Evolutionary conservation across 805 yeast species (phyloP).

Genomic region (Myxozyma lipomycoides): DNA sequence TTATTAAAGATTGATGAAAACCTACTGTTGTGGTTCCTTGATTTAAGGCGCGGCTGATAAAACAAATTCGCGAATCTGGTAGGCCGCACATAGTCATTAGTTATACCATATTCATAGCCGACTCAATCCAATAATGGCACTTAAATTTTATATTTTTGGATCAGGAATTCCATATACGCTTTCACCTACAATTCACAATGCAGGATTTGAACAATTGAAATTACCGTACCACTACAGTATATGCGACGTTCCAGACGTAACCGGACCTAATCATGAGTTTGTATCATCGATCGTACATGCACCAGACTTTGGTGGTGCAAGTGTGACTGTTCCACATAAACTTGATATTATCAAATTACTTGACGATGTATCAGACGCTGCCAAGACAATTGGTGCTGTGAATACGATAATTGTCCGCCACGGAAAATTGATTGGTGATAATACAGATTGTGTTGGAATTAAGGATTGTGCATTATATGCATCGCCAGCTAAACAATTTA

Average conservation of each 20-base stretch:
- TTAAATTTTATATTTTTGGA: slow-evolving; percentile 36
- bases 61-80: too few relatives aligned
- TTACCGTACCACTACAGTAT: slow-evolving; percentile 65
- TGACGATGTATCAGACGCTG: slow-evolving; percentile 68
- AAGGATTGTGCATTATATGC: slow-evolving; percentile 73
- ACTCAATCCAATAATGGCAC: too few relatives aligned
- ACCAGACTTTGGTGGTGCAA: slow-evolving; percentile 91
- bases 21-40: too few relatives aligned
- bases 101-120: too few relatives aligned
- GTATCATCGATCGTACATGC: slow-evolving; percentile 29
- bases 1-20: too few relatives aligned
- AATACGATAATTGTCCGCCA: slow-evolving; percentile 70
- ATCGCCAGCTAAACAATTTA: slow-evolving; percentile 76
- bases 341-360: slow-evolving; percentile 68
- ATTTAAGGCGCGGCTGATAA: too few relatives aligned
- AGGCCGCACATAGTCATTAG: too few relatives aligned
- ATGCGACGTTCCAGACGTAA: slow-evolving; percentile 14
- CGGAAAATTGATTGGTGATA: slow-evolving; percentile 54
- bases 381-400: slow-evolving; percentile 83
- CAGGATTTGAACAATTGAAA: slow-evolving; percentile 70
- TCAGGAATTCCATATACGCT: slow-evolving; percentile 58
- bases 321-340: slow-evolving; percentile 92
- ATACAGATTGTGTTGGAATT: slow-evolving; percentile 95
- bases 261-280: neutral
- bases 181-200: slow-evolving; percentile 82